Base-by-base conservation (phyloP, 768 basidiomycete genomes). In the Dentipellis sp. region DNA sequence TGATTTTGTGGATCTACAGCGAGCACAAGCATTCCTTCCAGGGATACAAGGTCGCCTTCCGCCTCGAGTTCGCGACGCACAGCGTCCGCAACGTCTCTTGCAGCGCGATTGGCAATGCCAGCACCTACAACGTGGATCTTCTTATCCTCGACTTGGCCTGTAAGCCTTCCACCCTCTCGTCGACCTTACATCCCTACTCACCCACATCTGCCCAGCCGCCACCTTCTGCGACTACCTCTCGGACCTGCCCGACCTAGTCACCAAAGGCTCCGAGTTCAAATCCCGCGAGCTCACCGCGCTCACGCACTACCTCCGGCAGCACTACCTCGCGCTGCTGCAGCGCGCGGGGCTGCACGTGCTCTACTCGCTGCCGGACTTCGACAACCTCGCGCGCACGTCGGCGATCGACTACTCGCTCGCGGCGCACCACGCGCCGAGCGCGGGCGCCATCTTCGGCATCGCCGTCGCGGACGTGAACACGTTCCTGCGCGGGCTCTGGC, bases 51-150 rank as follows among this genome's bases (percentile, higher is more conserved):
- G 53, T 66, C 22, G 53, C 66, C 7, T 66, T 65, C 59, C 68
- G 69, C 42, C 52, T 68, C 14, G 45, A 52, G 11, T 68, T 65
- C 58, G 46, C 52, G 35, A 49, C 52, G 8, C 59, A 59, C 29
- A 56, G 50, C 10, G 59, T 69, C 17, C 59, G 58, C 29, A 63
- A 64, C 14, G 61, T 61, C n/a, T 60, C 62, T 34, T 52, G 51
- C 11, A 64, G 58, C n/a, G 42, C 42, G 38, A 62, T 68, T 19
- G 64, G 64, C 17, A 60, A 60, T 52, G 62, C 61, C 16, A 52
- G 52, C 23, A 57, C 12, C 7, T 45, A 61, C 46, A 50, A 58
- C 42, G 63, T 67, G 17, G 57, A 63, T 29, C 53, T 67, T 0
- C 40, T 67, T 0, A 51, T 67, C 52, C 60, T 67, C 34, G 55